These are phyloP conservation scores for Beauveria sp. DNA, from an alignment of 2,329 filamentous ascomycete genomes.

Conservation along the genomic window DNA sequence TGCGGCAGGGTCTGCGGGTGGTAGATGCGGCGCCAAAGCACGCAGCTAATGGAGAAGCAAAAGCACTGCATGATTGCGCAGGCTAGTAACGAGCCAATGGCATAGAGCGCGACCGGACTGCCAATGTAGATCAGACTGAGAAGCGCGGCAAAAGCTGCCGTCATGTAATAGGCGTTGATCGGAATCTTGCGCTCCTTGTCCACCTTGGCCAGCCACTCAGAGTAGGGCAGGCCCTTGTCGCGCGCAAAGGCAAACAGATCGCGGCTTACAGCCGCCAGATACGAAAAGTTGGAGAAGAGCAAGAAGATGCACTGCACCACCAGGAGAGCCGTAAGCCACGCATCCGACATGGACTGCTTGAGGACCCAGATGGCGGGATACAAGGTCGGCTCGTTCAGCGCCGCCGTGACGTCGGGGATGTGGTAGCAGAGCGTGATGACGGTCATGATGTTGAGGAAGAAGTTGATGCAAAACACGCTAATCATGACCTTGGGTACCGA, in stretches of 20 bases:
- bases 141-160: not conserved
- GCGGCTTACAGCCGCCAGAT: constrained; percentile 12
- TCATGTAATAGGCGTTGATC: constrained; percentile 11
- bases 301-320: constrained; percentile 6
- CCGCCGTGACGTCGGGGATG: constrained; percentile 9
- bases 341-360: constrained; percentile 9
- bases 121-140: constrained; percentile 13
- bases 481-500: constrained; percentile 13
- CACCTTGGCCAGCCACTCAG: constrained; percentile 7
- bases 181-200: constrained; percentile 9
- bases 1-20: constrained; percentile 13
- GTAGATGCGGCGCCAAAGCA: constrained; percentile 13
- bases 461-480: constrained; percentile 2
- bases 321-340: constrained; percentile 11
- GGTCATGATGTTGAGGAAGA: constrained; percentile 2
- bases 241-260: constrained; percentile 12
- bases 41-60: constrained; percentile 12
- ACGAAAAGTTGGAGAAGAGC: constrained; percentile 12
- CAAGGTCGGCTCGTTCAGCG: constrained; percentile 8
- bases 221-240: constrained; percentile 10
- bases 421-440: constrained; percentile 12
- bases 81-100: constrained; percentile 12
- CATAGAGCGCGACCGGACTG: constrained; percentile 14
- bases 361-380: constrained; percentile 12
- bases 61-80: constrained; percentile 14